Percentiles rank a stretch among this genome's conserved stretches.
phyloP scores from a whole-genome alignment of 2,329 filamentous ascomycete genomes.

The Fusarium beomiforme region DNA sequence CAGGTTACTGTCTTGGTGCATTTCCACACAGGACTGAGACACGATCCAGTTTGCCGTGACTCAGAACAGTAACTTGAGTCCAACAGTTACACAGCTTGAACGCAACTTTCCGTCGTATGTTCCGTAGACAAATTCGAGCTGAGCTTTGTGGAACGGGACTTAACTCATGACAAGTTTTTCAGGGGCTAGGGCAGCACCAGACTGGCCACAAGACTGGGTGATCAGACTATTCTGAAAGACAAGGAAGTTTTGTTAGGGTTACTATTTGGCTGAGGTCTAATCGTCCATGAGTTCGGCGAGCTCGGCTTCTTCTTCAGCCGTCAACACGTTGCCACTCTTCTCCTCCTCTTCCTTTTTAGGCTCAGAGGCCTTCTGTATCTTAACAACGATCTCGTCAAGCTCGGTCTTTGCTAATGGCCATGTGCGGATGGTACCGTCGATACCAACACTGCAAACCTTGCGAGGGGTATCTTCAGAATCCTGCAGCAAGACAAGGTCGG shows the following conservation, averaged over 20 bases:
- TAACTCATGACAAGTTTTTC: constrained; percentile 1
- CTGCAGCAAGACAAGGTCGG: constrained; percentile 74
- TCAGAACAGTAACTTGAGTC: neutral
- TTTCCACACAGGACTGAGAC: constrained; percentile 12
- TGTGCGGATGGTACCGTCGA: constrained; percentile 86
- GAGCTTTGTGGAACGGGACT: constrained; percentile 22
- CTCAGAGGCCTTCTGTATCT: constrained; percentile 58
- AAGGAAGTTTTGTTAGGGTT: neutral
- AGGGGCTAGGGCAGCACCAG: neutral
- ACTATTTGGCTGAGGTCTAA: constrained; percentile 39
- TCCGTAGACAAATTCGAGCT: constrained; percentile 21
- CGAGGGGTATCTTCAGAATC: constrained; percentile 49
- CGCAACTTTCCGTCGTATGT: neutral
- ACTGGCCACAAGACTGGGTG: neutral
- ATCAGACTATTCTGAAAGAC: neutral
- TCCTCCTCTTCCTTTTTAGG: constrained; percentile 61
- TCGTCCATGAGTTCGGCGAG: constrained; percentile 90
- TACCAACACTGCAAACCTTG: constrained; percentile 81
- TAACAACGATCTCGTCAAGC: constrained; percentile 60
- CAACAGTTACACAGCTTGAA: neutral
- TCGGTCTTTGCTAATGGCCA: constrained; percentile 78
- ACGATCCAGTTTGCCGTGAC: constrained; percentile 18
- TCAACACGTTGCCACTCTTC: constrained; percentile 66
- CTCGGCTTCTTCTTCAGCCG: constrained; percentile 91
- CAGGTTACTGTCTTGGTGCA: neutral